Conservation (phyloP, 2,329 filamentous ascomycete species). For the Dactylellina cionopaga region DNA sequence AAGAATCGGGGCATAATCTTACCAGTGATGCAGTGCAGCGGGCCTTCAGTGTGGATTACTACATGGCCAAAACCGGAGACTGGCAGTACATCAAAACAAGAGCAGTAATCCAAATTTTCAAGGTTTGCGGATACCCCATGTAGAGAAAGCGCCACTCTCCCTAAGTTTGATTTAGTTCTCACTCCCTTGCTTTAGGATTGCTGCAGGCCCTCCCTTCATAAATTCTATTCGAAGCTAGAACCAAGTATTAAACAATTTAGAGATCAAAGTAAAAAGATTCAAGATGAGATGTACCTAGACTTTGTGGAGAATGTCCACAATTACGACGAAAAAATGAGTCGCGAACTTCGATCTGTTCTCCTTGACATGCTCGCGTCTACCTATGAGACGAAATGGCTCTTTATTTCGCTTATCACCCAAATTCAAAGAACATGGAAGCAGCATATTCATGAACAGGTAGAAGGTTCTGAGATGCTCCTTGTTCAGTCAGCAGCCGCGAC, state of each 20-base stretch:
- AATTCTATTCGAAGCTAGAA: too few species aligned
- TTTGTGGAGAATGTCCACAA: too few species aligned
- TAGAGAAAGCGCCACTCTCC: too few species aligned
- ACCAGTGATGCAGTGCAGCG: background rate
- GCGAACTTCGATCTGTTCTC: background rate
- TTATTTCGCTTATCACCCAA: background rate
- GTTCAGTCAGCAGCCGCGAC: background rate
- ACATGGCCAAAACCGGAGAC: background rate
- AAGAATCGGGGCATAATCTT: background rate
- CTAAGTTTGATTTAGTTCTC: too few species aligned
- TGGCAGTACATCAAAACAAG: constrained; percentile 1
- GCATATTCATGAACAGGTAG: too few species aligned
- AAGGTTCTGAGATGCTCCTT: background rate
- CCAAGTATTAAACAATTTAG: too few species aligned
- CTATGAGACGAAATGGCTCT: background rate
- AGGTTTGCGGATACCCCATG: too few species aligned
- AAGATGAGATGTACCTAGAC: too few species aligned
- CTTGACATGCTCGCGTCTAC: background rate
- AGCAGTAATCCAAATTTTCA: background rate
- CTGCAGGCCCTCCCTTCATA: too few species aligned
- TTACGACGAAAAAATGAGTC: too few species aligned
- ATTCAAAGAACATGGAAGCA: background rate
- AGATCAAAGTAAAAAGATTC: too few species aligned
- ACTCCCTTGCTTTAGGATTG: too few species aligned
- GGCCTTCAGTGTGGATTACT: background rate